Evolutionary conservation across 345 rosid species (phyloP), one percentile per base, ranked within the genome.

Genomic region (Brassica napus): DNA sequence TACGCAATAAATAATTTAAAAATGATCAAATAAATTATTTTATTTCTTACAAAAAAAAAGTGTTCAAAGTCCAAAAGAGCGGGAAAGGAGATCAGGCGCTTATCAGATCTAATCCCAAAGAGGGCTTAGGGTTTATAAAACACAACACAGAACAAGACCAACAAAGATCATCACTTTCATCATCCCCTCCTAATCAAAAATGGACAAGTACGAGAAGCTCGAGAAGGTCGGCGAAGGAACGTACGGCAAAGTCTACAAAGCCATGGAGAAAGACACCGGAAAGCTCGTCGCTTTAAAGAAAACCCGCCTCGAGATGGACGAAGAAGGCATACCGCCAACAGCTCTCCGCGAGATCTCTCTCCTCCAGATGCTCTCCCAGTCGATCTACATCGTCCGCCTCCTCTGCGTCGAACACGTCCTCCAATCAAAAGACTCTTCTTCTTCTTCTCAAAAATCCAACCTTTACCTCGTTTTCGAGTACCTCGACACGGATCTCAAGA

Each of bases 161-260:
- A 44, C n/a, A 16, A 1, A 12, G 61, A n/a, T 58, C 28, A 18
- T 49, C 64, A 15, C 5, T 32, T 32, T 7, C 42, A 31, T 1
- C 2, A 2, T 8, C 55, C 4, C 16, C 6, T 32, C 39, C 18
- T 16, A 32, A 14, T 6, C 31, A 65, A 6, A 28, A 68, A 80
- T 72, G 55, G 71, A 80, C 18, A 82, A 91, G 90, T 94, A 92
- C 61, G 97, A 89, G 89, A 94, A 91, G 76, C 97, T 94, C 4
- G 98, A 91, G 75, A 94, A 92, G 77, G 90, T 94, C 15, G 98
- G 98, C 10, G 98, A 94, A 83, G 98, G 98, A 75, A 92, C 98
- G 0, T 94, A 94, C 57, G 98, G 98, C 3, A 97, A 92, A 62
- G 98, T 94, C 11, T 94, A 94, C 78, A 94, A 94, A 84, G 98